Conservation (phyloP, 2,329 filamentous ascomycete genomes). For the Bimuria novae-zelandiae region DNA sequence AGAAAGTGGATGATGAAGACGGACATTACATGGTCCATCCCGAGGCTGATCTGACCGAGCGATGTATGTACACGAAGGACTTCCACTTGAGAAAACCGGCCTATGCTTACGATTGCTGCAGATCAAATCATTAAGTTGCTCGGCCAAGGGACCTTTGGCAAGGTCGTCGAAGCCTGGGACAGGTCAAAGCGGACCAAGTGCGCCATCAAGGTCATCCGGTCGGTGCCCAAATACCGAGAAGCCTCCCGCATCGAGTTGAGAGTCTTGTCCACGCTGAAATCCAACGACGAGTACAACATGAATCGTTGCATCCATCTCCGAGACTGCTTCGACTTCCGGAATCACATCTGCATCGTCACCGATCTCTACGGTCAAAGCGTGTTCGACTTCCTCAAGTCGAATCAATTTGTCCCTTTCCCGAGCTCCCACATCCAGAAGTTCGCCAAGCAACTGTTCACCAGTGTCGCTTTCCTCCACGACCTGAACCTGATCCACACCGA, state of each 20-base stretch:
- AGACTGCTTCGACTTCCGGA: constrained; percentile 96
- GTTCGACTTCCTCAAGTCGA: constrained; percentile 96
- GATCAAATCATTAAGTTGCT: constrained; percentile 88
- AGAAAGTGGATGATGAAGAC: constrained; percentile 93
- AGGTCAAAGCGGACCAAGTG: constrained; percentile 76
- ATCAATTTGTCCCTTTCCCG: constrained; percentile 93
- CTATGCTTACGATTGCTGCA: constrained; percentile 46
- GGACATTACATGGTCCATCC: constrained; percentile 95
- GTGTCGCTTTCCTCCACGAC: constrained; percentile 96
- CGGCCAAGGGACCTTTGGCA: constrained; percentile 96
- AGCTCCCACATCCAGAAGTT: constrained; percentile 99
- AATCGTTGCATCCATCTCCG: constrained; percentile 96
- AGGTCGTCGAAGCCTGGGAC: constrained; percentile 93
- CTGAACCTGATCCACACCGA: constrained; percentile 95
- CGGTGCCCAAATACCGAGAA: constrained; percentile 97
- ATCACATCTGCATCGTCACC: constrained; percentile 89
- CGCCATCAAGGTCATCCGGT: constrained; percentile 97
- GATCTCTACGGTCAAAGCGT: constrained; percentile 89
- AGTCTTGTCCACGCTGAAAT: constrained; percentile 87
- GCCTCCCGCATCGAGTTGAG: constrained; percentile 92
- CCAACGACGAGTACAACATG: constrained; percentile 87
- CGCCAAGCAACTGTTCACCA: constrained; percentile 94
- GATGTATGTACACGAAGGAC: constrained; percentile 68
- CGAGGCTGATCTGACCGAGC: constrained; percentile 81
- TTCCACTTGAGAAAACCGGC: background rate